Percentiles rank a stretch among this genome's conserved stretches.
phyloP scores from a whole-genome alignment of 2,329 filamentous ascomycete species.

The Aspergillus sp. region DNA sequence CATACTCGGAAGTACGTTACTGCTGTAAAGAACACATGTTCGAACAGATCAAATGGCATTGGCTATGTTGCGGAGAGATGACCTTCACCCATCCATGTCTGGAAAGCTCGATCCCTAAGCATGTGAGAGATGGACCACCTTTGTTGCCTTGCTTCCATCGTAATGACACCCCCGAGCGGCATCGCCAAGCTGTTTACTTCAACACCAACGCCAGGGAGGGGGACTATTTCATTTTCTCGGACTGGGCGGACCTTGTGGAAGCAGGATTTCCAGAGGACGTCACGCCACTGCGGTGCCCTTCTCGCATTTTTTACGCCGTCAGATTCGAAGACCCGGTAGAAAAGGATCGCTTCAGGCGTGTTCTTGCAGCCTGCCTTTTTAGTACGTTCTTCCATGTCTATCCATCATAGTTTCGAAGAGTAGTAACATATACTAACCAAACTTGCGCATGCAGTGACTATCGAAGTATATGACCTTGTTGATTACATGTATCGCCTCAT shows the following conservation, averaged over 20 bases:
- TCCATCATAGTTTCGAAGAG: not conserved
- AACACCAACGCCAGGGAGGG: constrained; percentile 15
- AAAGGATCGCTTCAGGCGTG: constrained; percentile 30
- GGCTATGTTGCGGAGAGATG: constrained; percentile 18
- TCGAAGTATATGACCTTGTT: constrained; percentile 19
- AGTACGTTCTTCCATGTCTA: constrained; percentile 14
- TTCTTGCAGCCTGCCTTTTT: constrained; percentile 27
- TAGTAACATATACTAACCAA: not conserved
- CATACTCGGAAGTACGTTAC: constrained; percentile 34
- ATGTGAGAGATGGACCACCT: constrained; percentile 15
- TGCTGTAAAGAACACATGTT: constrained; percentile 33
- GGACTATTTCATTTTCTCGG: constrained; percentile 34
- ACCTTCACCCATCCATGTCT: constrained; percentile 17
- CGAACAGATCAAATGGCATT: constrained; percentile 31
- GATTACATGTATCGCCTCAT: constrained; percentile 31
- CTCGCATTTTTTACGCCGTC: constrained; percentile 13
- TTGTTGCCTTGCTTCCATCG: constrained; percentile 21
- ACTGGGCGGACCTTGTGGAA: constrained; percentile 14
- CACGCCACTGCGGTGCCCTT: constrained; percentile 17
- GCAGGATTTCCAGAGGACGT: constrained; percentile 8
- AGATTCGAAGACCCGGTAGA: constrained; percentile 17
- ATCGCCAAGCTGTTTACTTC: constrained; percentile 31
- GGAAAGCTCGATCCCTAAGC: constrained; percentile 14
- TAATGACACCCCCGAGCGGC: constrained; percentile 30
- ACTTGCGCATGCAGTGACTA: constrained; percentile 13